Evolutionary conservation across 768 basidiomycete genomes (phyloP).

Genomic region (Hortiboletus flavorubellus): DNA sequence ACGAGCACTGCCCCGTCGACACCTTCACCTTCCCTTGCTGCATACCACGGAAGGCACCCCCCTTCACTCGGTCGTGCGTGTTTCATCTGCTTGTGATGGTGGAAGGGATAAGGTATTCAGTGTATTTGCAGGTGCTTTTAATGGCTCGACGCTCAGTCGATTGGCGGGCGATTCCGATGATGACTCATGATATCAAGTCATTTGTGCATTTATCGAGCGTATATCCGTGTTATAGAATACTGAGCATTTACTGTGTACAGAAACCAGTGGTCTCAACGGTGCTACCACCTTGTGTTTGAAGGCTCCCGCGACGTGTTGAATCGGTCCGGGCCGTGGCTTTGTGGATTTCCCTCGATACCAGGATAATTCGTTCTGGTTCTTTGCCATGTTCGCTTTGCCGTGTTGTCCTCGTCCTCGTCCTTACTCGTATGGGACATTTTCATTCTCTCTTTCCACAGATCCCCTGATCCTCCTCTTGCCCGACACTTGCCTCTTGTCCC

Average conservation of each 20-base stretch:
- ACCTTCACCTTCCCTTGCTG: slow-evolving; percentile 37
- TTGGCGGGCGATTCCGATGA: slow-evolving; percentile 30
- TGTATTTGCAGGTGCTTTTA: slow-evolving; percentile 24
- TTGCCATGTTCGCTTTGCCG: too few species aligned
- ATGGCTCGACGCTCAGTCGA: slow-evolving; percentile 26
- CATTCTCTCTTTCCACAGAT: not conserved
- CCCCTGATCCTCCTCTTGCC: too few species aligned
- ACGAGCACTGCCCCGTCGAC: slow-evolving; percentile 31
- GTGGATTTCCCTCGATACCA: not conserved
- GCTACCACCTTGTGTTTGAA: not conserved
- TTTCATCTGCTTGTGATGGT: not conserved
- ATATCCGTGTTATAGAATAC: not conserved
- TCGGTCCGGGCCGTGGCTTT: not conserved
- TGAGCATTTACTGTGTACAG: slow-evolving; percentile 2
- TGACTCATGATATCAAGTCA: slow-evolving; percentile 19
- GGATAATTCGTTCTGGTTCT: too few species aligned
- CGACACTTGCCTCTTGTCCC: too few species aligned
- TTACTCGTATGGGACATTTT: not conserved
- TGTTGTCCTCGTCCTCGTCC: not conserved
- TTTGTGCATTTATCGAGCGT: slow-evolving; percentile 9
- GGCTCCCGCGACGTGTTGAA: too few species aligned
- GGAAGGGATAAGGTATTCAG: not conserved
- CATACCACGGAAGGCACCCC: slow-evolving; percentile 38
- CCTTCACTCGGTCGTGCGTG: slow-evolving; percentile 35
- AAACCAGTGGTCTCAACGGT: not conserved